Base-by-base conservation (phyloP, 306 rosid genomes). In the Castanea crenata region DNA sequence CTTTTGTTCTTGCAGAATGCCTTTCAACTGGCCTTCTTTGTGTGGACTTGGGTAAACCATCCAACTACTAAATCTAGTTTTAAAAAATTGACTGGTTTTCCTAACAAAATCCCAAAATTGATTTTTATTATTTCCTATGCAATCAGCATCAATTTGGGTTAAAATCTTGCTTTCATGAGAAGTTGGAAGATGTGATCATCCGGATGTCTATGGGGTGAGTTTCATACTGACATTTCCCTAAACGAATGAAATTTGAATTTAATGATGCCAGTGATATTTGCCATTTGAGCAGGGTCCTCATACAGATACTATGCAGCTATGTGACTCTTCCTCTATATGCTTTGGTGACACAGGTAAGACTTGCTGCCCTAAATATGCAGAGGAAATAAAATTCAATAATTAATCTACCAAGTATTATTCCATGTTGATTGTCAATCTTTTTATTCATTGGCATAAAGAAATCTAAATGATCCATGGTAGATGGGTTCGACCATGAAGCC, bases 281-380 rank as follows among this genome's bases (percentile, higher is more conserved):
- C 49, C 49, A 41, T 41, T 41, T 12, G 71, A 32, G 25, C 86
- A 93, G 98, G 85, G 85, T 90, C 46, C 65, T 91, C 15, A 78
- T 93, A 65, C 93, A 93, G 70, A 88, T 93, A 51, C 93, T 91
- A 1, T 93, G 98, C 85, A 93, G 98, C 81, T 93, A 93, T 52
- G 98, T 93, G 16, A 91, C 94, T 34, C 88, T 93, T 25, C 97
- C 98, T 61, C 94, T 93, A 23, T 86, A 93, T 61, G 98, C 98
- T 58, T 88, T 93, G 1, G 98, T 93, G 5, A 91, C 97, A 16
- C 98, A 93, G 93, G 98, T 93, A 85, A 68, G 14, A 55, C 15
- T 69, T 14, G 49, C 12, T 6, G 49, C 12, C 49, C 49, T 7
- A 41, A 41, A 41, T 41, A 41, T 9, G 49, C 49, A 41, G 49